Base-by-base conservation (phyloP, 192 early-diverging fungal species). In the Phlyctochytrium arcticum region DNA sequence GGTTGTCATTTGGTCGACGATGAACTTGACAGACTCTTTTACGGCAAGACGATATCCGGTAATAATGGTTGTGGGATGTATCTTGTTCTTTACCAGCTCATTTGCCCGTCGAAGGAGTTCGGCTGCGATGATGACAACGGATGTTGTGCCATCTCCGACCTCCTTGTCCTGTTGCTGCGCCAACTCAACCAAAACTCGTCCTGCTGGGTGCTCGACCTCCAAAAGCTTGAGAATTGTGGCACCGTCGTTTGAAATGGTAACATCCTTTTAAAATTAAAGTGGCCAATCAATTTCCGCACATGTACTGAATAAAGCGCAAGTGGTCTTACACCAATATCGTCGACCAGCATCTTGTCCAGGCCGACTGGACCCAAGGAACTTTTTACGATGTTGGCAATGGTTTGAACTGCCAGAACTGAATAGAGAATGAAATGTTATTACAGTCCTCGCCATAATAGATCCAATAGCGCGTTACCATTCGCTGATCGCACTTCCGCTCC, bases 81-180 rank as follows among this genome's bases (percentile, higher is more conserved):
- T 98, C 74, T 93, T 92, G 85, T 94, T 95, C 83, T 97, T 97
- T 46, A 98, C 89, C 48, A 99, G 82, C 57, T 99, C 97, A 72
- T 97, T 97, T 31, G 94, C 97, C 54, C 95, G 86, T 47, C 88
- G 83, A 71, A 99, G 82, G 31, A 99, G 82, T 75, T 99, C 97
- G 5, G 97, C 93, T 3, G 97, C 97, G 68, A 99, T 94, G 58
- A 99, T 95, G 8, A 99, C 97, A 15, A 99, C 97, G 2, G 95
- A 98, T 2, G 97, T 99, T 5, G 97, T 99, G 12, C 97, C 97
- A 74, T 99, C 97, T 44, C 97, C 97, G 1, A 99, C 97, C 75
- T 99, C 97, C 61, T 94, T 94, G 79, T 99, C 97, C 79, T 99
- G 97, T 75, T 98, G 97, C 74, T 99, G 93, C 35, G 97, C 94